These are phyloP conservation scores for Theobroma cacao DNA, from an alignment of 345 rosid species.

Conservation along the genomic window DNA sequence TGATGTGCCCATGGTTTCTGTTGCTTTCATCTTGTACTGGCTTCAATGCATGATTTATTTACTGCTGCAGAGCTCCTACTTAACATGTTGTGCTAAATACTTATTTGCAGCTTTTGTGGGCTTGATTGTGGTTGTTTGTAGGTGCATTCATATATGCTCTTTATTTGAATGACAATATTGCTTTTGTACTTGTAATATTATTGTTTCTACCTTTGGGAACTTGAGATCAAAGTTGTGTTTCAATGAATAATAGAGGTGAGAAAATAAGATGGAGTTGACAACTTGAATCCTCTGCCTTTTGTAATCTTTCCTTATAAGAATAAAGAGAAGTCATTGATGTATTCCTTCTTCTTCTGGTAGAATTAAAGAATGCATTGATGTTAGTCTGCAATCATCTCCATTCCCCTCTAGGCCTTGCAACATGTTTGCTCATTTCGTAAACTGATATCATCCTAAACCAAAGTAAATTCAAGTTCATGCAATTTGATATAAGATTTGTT, in stretches of 20 bases:
- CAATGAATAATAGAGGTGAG: background rate
- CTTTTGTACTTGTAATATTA: background rate
- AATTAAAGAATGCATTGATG: background rate
- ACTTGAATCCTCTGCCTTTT: background rate
- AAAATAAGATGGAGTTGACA: background rate
- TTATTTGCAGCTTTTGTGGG: background rate
- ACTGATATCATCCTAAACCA: background rate
- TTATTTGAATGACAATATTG: background rate
- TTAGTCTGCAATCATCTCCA: background rate
- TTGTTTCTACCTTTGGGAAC: background rate
- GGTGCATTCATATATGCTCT: background rate
- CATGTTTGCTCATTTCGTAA: background rate
- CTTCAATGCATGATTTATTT: background rate
- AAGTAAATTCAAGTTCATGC: background rate
- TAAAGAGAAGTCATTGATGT: background rate
- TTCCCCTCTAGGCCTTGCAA: background rate
- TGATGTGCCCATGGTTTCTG: no score
- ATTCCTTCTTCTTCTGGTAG: background rate
- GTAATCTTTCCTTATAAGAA: background rate
- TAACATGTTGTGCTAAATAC: background rate
- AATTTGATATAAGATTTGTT: background rate
- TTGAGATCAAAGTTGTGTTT: slow-evolving; percentile 6
- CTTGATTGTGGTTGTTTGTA: background rate
- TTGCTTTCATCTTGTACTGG: background rate
- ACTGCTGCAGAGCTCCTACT: background rate